Evolutionary conservation across 176 grass and related monocot genomes (phyloP), one percentile per base, ranked within the genome.

Genomic region (Calamus simplicifolius): DNA sequence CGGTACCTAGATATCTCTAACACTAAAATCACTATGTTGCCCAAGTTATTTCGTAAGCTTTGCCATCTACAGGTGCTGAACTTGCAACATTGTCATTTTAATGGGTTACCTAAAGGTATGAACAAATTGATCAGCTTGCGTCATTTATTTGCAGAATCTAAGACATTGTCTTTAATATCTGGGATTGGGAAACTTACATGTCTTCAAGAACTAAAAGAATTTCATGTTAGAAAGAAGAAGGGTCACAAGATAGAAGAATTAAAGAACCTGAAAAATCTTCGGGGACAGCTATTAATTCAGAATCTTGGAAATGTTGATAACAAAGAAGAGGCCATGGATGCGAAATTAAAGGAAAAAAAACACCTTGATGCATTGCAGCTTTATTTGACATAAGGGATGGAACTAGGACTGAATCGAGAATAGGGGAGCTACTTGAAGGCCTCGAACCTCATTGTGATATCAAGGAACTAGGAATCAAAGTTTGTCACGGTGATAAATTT

Each of bases 181-280:
- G 50, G 69, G 4, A 82, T 87, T 17, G 79, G 79, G 4, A 57
- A 30, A 1, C 31, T 87, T 43, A 78, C 74, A 25, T 66, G 74
- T 2, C 74, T 87, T 19, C 78, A 86, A 50, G 50, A 58, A 4
- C 23, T 87, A 3, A 19, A 71, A 0, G 35, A 67, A 51, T 82
- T 58, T 7, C 6, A 6, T 54, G 28, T 87, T 56, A 21, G 18
- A 58, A 27, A 5, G 5, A 59, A 56, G 0, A 54, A 78, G 12
- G 84, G 84, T 5, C 69, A 71, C 43, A 66, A 13, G 6, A 77
- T 87, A 35, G 73, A 26, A 8, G 78, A 87, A 30, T 50, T 87
- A 29, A 63, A 17, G 31, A 1, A 35, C 5, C 10, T 87, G 23
- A n/a, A n/a, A n/a, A n/a, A n/a, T n/a, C n/a, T n/a, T n/a, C n/a